These are phyloP conservation scores for Dalechampia spathulata DNA, from an alignment of 441 rosid genomes.

Conservation along the genomic window DNA sequence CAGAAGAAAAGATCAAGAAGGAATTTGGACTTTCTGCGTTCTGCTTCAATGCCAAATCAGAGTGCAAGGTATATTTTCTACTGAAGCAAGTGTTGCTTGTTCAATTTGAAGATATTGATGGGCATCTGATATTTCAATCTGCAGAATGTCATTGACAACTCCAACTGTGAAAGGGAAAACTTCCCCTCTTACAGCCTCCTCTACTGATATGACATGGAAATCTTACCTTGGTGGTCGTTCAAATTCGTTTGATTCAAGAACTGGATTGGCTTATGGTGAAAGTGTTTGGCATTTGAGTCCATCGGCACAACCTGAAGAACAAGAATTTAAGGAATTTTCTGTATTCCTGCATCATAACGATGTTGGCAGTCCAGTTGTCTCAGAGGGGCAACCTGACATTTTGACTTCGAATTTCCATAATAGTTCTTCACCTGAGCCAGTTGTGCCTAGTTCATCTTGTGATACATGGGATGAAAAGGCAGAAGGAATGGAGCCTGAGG, in stretches of 20 bases:
- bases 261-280: slow-evolving; percentile 61
- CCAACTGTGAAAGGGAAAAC: slow-evolving; percentile 38
- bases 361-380: slow-evolving; percentile 35
- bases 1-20: slow-evolving; percentile 66
- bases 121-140: slow-evolving; percentile 17
- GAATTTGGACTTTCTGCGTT: slow-evolving; percentile 48
- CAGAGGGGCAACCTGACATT: slow-evolving; percentile 31
- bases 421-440: slow-evolving; percentile 33
- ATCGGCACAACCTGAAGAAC: slow-evolving; percentile 42
- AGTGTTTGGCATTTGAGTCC: slow-evolving; percentile 41
- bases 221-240: slow-evolving; percentile 49
- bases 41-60: slow-evolving; percentile 44
- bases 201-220: slow-evolving; percentile 43
- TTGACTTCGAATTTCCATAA: slow-evolving; percentile 23
- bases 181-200: slow-evolving; percentile 50
- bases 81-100: neutral
- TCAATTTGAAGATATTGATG: slow-evolving; percentile 22
- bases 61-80: slow-evolving; percentile 48
- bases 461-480: slow-evolving; percentile 80
- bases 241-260: slow-evolving; percentile 54
- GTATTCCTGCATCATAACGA: slow-evolving; percentile 31
- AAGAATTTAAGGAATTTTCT: slow-evolving; percentile 30
- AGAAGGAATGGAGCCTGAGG: slow-evolving; percentile 40
- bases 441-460: slow-evolving; percentile 37
- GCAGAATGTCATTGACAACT: slow-evolving; percentile 54